phyloP scores from a whole-genome alignment of 192 early-diverging fungal species.

The Entomortierella parvispora region DNA sequence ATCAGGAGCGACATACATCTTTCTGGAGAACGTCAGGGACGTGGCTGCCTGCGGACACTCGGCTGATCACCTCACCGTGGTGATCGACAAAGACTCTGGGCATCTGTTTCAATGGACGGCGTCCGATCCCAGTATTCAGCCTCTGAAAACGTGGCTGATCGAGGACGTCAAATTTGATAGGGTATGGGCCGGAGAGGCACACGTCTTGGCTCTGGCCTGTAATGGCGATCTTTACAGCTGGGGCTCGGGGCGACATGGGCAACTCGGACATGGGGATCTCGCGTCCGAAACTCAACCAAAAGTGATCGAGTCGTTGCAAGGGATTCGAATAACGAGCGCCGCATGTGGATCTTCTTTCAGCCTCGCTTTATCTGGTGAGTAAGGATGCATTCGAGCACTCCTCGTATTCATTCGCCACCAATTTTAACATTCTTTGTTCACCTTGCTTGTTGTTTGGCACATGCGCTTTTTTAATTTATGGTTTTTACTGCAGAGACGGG shows the following conservation, averaged over 20 bases:
- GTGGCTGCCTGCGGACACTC: slow-evolving; percentile 29
- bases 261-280: slow-evolving; percentile 51
- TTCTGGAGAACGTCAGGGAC: slow-evolving; percentile 7
- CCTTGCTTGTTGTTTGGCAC: background rate
- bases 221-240: slow-evolving; percentile 49
- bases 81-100: slow-evolving; percentile 4
- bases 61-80: slow-evolving; percentile 18
- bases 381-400: background rate
- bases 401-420: background rate
- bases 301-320: slow-evolving; percentile 46
- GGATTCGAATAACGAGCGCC: slow-evolving; percentile 37
- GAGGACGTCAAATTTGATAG: slow-evolving; percentile 4
- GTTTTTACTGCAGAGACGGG: slow-evolving; percentile 24
- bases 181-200: slow-evolving; percentile 50
- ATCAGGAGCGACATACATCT: background rate
- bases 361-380: slow-evolving; percentile 39
- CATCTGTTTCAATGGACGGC: slow-evolving; percentile 17
- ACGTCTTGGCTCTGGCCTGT: slow-evolving; percentile 28
- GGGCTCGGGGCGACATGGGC: slow-evolving; percentile 55
- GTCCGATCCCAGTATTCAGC: background rate
- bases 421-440: background rate
- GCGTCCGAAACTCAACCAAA: slow-evolving; percentile 28
- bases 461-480: background rate
- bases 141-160: background rate
- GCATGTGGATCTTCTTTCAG: slow-evolving; percentile 52